Base-by-base conservation (phyloP, 2,329 filamentous ascomycete genomes). In the Verticillium isaacii region DNA sequence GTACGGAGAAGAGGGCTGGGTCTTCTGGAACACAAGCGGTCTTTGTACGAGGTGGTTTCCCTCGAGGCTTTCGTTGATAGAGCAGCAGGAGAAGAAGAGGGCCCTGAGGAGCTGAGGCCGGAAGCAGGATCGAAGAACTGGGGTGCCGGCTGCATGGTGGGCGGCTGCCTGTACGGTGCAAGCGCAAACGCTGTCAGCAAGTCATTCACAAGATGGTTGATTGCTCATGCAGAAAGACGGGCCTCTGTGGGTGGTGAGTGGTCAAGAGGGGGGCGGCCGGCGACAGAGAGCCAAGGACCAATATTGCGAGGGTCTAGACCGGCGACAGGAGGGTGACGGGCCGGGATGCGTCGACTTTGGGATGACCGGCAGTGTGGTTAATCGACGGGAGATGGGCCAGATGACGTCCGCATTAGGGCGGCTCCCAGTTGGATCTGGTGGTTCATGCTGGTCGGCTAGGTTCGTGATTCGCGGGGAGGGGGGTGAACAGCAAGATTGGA, bases 251-350 rank as follows among this genome's bases (percentile, higher is more conserved):
- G 45, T 52, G 19, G 45, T 52, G 19, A 23, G 45, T 52, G 37
- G 37, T 41, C n/a, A 14, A 23, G n/a, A 52, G 45, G 8, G 45
- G 45, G 45, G 45, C 39, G 15, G n/a, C 11, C 15, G 36, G 36
- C 7, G 37, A 36, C 56, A 41, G 39, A 9, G 17, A 34, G 57
- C 57, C 39, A 58, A 58, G 45, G 57, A 58, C 32, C 57, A 58
- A 58, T 58, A 58, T 58, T 58, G 19, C 15, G 37, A 50, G n/a
- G 39, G 57, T 50, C 57, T 58, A 50, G 57, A 58, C 45, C 45
- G 12, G 9, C 45, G 45, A 34, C 39, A 45, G 15, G 57, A 25
- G 15, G 41, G 23, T 25, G 39, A 50, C 57, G 57, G 57, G 15
- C 37, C 19, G 15, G 57, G 57, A 58, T 25, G 25, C 11, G 45